A percentile compares a stretch with the other conserved stretches of the same genome.
Conservation (phyloP, 768 basidiomycete species). For the Suillus cothurnatus region DNA sequence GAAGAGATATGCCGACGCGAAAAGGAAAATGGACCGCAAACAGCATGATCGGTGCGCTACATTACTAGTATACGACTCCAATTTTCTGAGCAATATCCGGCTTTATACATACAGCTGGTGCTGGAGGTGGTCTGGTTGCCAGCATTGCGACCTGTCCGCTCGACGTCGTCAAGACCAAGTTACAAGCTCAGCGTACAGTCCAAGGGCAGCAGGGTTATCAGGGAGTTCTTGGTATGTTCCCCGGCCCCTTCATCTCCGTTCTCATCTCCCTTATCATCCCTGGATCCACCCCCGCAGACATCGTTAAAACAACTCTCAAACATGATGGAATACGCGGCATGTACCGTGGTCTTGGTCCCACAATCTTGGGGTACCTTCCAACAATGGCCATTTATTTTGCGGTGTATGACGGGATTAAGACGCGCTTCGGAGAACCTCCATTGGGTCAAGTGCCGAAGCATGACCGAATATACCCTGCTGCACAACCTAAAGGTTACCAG, state of each 20-base stretch:
- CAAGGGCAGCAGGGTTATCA: conserved; percentile 73
- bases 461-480: conserved; percentile 74
- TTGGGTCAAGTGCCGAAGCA: conserved; percentile 37
- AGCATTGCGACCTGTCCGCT: conserved; percentile 95
- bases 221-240: conserved; percentile 68
- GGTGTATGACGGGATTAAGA: conserved; percentile 96
- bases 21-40: conserved; percentile 68
- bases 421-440: conserved; percentile 69
- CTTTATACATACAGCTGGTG: conserved; percentile 64
- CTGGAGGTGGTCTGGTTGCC: conserved; percentile 91
- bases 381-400: conserved; percentile 99
- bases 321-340: conserved; percentile 84
- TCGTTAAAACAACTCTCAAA: conserved; percentile 54
- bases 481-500: conserved; percentile 85
- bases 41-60: conserved; percentile 76
- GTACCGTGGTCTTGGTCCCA: conserved; percentile 97
- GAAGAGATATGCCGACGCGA: conserved; percentile 66
- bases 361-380: conserved; percentile 93
- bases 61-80: conserved; percentile 1
- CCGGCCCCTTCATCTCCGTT: conserved; percentile 9
- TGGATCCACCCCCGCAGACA: conserved; percentile 41
- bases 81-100: conserved; percentile 4
- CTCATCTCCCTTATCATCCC: conserved; percentile 23
- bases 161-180: conserved; percentile 96
- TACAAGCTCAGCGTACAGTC: conserved; percentile 88